Evolutionary conservation across 176 grass and related monocot genomes (phyloP).

Genomic region (Ensete glaucum): DNA sequence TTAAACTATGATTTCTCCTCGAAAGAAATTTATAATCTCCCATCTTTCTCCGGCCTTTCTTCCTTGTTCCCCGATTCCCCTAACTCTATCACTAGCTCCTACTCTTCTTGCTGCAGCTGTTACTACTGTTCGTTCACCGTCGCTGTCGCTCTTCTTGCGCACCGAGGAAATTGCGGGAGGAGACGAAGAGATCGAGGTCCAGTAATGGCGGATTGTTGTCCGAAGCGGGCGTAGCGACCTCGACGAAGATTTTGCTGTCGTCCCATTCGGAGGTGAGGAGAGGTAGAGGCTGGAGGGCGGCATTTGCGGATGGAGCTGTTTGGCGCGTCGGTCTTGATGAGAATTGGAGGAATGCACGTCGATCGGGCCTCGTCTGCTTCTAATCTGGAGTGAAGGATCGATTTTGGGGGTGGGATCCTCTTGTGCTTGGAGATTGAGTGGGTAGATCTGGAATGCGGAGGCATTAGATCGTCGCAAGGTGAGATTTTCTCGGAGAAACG

Average conservation of each 20-base stretch:
- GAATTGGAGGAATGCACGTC: constrained; percentile 4
- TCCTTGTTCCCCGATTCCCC: background rate
- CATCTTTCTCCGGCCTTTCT: too few species aligned
- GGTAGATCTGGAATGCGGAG: background rate
- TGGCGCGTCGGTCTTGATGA: background rate
- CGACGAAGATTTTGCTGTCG: too few species aligned
- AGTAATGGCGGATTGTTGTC: background rate
- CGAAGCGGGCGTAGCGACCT: background rate
- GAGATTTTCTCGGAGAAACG: background rate
- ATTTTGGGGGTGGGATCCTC: background rate
- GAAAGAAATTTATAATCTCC: background rate
- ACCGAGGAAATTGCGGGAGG: background rate
- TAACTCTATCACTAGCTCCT: background rate
- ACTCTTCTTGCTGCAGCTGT: background rate
- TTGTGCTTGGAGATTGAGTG: background rate
- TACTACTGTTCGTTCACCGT: background rate
- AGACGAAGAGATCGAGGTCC: background rate
- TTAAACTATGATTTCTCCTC: constrained; percentile 1
- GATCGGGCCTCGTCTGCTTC: background rate
- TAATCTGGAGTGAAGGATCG: background rate
- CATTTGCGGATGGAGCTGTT: constrained; percentile 1
- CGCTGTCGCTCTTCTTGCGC: background rate
- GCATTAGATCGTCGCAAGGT: background rate
- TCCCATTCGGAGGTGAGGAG: too few species aligned
- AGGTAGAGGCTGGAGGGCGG: background rate